Evolutionary conservation across 2,329 filamentous ascomycete genomes (phyloP).

Genomic region (Passalora sequoiae): DNA sequence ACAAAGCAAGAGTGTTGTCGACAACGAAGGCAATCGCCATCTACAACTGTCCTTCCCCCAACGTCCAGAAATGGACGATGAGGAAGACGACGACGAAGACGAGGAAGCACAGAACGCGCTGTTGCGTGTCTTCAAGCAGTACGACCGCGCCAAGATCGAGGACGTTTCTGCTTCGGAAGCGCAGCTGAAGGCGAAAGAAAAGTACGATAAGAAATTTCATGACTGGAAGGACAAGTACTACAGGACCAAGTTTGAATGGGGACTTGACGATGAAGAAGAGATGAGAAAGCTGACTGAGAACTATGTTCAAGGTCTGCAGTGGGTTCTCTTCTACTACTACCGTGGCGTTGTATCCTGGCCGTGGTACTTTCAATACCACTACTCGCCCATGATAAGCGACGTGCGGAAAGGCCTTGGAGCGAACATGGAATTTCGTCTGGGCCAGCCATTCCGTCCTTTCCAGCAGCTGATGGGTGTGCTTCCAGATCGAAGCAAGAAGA

Average conservation of each 20-base stretch:
- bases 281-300: constrained; percentile 82
- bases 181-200: constrained; percentile 69
- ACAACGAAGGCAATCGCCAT: constrained; percentile 62
- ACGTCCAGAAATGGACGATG: constrained; percentile 45
- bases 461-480: constrained; percentile 98
- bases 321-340: constrained; percentile 98
- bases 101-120: constrained; percentile 81
- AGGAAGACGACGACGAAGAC: constrained; percentile 67
- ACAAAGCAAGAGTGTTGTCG: constrained; percentile 59
- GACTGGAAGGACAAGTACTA: constrained; percentile 97
- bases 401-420: constrained; percentile 82
- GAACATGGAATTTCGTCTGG: constrained; percentile 85
- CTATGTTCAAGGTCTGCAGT: constrained; percentile 94
- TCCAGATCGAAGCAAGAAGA: constrained; percentile 94
- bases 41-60: constrained; percentile 59
- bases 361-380: constrained; percentile 97
- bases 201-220: constrained; percentile 85
- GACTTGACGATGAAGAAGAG: constrained; percentile 71
- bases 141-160: constrained; percentile 81
- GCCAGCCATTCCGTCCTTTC: constrained; percentile 89
- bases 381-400: constrained; percentile 95
- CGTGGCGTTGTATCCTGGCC: constrained; percentile 95
- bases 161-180: constrained; percentile 76
- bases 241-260: constrained; percentile 83
- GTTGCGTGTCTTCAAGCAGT: constrained; percentile 77